Conservation (phyloP, 2,329 filamentous ascomycete genomes). For the Penicillium sp. region DNA sequence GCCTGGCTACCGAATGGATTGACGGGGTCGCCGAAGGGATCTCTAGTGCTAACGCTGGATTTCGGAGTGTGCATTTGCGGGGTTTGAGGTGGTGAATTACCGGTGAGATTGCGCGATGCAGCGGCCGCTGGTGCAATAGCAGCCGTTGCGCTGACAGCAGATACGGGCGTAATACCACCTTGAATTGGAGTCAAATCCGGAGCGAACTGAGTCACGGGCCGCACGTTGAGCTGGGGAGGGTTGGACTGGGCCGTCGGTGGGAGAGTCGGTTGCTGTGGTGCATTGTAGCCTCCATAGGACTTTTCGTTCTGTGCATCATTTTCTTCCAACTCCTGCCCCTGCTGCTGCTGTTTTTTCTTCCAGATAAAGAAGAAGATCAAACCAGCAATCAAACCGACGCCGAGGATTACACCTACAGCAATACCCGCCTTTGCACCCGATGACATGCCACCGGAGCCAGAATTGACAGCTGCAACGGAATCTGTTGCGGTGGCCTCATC, state of each 20-base stretch:
- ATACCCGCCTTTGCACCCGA: conserved; percentile 74
- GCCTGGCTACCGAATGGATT: conserved; percentile 75
- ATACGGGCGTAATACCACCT: conserved; percentile 33
- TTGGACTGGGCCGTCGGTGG: conserved; percentile 49
- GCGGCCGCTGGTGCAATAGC: conserved; percentile 25
- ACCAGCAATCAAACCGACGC: conserved; percentile 69
- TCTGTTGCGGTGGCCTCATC: conserved; percentile 29
- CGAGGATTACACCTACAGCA: conserved; percentile 77
- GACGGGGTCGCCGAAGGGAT: conserved; percentile 58
- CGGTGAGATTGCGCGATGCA: conserved; percentile 40
- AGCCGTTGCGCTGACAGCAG: conserved; percentile 24
- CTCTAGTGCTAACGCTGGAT: conserved; percentile 45
- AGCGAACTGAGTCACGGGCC: conserved; percentile 82
- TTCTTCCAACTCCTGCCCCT: conserved; percentile 42
- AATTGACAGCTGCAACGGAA: conserved; percentile 30
- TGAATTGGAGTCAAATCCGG: conserved; percentile 61
- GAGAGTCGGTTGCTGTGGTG: conserved; percentile 38
- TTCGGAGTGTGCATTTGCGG: conserved; percentile 43
- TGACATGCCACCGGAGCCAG: conserved; percentile 45
- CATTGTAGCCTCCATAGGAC: conserved; percentile 38
- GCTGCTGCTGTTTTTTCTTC: conserved; percentile 67
- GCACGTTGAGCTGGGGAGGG: conserved; percentile 82
- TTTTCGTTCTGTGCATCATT: conserved; percentile 68
- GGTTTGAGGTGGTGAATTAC: conserved; percentile 36
- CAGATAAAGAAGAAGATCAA: conserved; percentile 74